Evolutionary conservation across 805 yeast species (phyloP).

Genomic region (Saturnispora besseyi): DNA sequence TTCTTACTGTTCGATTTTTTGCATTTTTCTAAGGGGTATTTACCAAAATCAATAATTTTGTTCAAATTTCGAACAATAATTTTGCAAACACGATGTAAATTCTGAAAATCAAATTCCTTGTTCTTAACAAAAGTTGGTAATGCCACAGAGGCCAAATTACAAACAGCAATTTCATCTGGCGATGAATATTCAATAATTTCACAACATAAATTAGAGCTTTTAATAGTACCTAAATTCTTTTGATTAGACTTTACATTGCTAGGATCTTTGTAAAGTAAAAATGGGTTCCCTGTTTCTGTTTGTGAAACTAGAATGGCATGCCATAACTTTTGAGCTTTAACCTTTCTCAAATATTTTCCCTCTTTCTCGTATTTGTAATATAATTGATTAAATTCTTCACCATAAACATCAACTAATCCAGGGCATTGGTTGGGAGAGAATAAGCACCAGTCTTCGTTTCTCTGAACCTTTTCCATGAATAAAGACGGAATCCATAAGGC

Average conservation of each 20-base stretch:
- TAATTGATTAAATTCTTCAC: conserved; percentile 69
- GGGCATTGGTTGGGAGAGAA: conserved; percentile 88
- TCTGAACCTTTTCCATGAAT: conserved; percentile 85
- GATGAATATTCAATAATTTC: conserved; percentile 90
- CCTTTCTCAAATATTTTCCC: conserved; percentile 52
- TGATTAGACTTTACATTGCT: conserved; percentile 85
- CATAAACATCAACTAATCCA: conserved; percentile 74
- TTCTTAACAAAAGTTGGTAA: conserved; percentile 60
- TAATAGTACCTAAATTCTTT: conserved; percentile 84
- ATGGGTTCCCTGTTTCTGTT: conserved; percentile 95
- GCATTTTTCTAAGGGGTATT: conserved; percentile 78
- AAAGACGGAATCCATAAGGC: conserved; percentile 94
- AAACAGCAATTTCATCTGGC: conserved; percentile 90
- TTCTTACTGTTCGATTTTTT: conserved; percentile 66
- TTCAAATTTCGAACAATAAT: conserved; percentile 73
- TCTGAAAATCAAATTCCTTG: conserved; percentile 58
- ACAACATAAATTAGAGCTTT: conserved; percentile 89
- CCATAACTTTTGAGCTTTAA: conserved; percentile 90
- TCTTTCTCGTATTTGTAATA: conserved; percentile 67
- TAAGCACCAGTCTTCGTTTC: conserved; percentile 73
- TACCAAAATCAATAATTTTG: conserved; percentile 73
- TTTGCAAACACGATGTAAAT: conserved; percentile 68
- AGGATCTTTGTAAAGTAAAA: conserved; percentile 87
- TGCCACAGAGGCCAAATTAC: conserved; percentile 88
- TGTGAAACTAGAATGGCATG: conserved; percentile 82